Evolutionary conservation across 805 yeast species (phyloP).

Genomic region (Starmerella tilneyi): DNA sequence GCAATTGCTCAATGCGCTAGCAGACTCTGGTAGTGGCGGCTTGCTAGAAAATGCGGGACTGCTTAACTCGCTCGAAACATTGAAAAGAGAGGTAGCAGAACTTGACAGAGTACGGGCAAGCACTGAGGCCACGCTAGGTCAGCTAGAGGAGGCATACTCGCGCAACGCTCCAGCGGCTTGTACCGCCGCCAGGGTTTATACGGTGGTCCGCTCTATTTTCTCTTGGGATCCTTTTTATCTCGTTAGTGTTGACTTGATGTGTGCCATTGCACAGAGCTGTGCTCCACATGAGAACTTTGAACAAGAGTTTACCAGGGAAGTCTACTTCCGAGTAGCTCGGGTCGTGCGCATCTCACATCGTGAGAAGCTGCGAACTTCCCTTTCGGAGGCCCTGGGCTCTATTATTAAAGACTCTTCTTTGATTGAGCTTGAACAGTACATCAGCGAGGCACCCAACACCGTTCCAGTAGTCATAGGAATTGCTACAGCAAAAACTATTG

Average conservation of each 20-base stretch:
- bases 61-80: slow-evolving; percentile 47
- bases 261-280: slow-evolving; percentile 18
- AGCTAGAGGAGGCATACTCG: slow-evolving; percentile 41
- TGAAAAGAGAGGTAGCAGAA: slow-evolving; percentile 53
- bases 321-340: slow-evolving; percentile 2
- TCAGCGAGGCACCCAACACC: slow-evolving; percentile 13
- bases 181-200: slow-evolving; percentile 43
- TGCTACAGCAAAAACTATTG: slow-evolving; percentile 34
- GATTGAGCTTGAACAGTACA: slow-evolving; percentile 2
- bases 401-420: background rate
- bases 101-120: slow-evolving; percentile 46
- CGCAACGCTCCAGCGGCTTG: slow-evolving; percentile 47
- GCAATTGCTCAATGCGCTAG: slow-evolving; percentile 46
- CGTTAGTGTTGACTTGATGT: slow-evolving; percentile 43
- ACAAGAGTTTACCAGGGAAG: background rate
- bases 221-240: slow-evolving; percentile 46
- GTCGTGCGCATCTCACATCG: slow-evolving; percentile 8
- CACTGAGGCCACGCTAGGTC: slow-evolving; percentile 44
- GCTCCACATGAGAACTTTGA: background rate
- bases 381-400: background rate
- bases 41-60: slow-evolving; percentile 60
- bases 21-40: slow-evolving; percentile 40
- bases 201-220: slow-evolving; percentile 38
- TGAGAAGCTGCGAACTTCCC: background rate
- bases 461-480: slow-evolving; percentile 14